Conservation (phyloP, 495 filamentous ascomycete genomes). For the Cercophora newfieldiana region DNA sequence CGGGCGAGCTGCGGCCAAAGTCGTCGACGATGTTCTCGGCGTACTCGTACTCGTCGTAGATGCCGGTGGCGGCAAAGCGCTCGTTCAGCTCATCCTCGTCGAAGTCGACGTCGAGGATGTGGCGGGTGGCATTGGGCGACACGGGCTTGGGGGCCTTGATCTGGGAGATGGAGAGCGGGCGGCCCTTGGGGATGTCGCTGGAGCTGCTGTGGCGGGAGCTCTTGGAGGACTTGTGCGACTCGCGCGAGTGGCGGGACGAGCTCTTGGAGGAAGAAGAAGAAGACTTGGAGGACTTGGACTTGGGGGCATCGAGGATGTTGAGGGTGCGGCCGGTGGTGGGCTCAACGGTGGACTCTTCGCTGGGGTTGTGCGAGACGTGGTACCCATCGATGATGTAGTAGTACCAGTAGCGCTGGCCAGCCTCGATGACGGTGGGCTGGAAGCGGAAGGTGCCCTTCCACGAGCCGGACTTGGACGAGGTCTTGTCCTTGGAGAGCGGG, state of each 20-base stretch:
- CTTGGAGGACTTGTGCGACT: slow-evolving; percentile 33
- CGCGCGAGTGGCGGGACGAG: slow-evolving; percentile 35
- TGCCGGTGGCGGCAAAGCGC: slow-evolving; percentile 68
- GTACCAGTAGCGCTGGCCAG: slow-evolving; percentile 96
- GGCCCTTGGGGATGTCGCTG: slow-evolving; percentile 77
- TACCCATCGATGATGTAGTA: slow-evolving; percentile 99
- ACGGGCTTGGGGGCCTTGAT: slow-evolving; percentile 89
- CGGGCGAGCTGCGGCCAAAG: slow-evolving; percentile 51
- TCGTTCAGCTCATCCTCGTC: slow-evolving; percentile 66
- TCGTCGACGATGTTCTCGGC: slow-evolving; percentile 59
- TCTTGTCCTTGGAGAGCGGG: slow-evolving; percentile 82
- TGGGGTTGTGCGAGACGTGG: slow-evolving; percentile 97
- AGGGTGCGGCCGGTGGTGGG: slow-evolving; percentile 95
- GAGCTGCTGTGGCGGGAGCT: slow-evolving; percentile 35
- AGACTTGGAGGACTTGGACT: slow-evolving; percentile 50
- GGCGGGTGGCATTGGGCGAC: slow-evolving; percentile 78
- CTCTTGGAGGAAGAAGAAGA: slow-evolving; percentile 49
- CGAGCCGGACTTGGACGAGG: slow-evolving; percentile 72
- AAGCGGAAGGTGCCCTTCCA: slow-evolving; percentile 98
- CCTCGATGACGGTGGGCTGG: slow-evolving; percentile 77
- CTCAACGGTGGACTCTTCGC: slow-evolving; percentile 84
- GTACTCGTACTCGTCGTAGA: slow-evolving; percentile 71
- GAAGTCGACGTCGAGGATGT: slow-evolving; percentile 79
- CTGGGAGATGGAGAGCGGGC: slow-evolving; percentile 80
- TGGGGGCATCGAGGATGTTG: slow-evolving; percentile 67